A percentile compares a stretch with the other conserved stretches of the same genome.
phyloP scores from a whole-genome alignment of 169 alveolate genomes.

The Perkinsus olseni region DNA sequence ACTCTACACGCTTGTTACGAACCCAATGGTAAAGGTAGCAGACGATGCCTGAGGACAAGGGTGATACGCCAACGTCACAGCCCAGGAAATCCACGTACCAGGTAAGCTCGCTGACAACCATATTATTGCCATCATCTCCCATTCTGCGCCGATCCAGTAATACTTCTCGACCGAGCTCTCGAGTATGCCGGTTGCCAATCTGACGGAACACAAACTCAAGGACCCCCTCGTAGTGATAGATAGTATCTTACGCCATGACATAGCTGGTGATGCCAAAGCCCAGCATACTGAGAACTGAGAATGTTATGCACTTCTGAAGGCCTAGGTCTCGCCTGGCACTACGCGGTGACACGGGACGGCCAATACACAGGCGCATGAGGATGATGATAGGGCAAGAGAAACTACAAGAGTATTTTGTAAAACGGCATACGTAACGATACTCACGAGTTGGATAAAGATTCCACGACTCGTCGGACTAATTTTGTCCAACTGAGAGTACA shows the following conservation, averaged over 20 bases:
- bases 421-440: too few species aligned
- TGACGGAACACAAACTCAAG: not conserved
- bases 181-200: not conserved
- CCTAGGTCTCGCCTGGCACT: not conserved
- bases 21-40: not conserved
- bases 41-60: not conserved
- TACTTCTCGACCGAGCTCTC: not conserved
- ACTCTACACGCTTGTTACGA: not conserved
- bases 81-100: not conserved
- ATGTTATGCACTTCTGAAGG: not conserved
- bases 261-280: not conserved
- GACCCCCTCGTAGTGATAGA: not conserved
- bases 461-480: too few species aligned
- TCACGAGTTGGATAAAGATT: too few species aligned
- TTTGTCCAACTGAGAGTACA: too few species aligned
- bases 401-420: too few species aligned
- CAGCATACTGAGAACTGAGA: not conserved
- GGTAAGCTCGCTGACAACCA: not conserved
- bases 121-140: not conserved
- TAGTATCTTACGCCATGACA: not conserved
- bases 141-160: not conserved
- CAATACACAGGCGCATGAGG: not conserved
- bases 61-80: not conserved
- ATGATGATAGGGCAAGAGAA: not conserved
- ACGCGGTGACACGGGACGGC: not conserved